Percentiles rank a stretch among this genome's conserved stretches.
Conservation (phyloP, 192 early-diverging fungal genomes). For the Radiomyces spectabilis region DNA sequence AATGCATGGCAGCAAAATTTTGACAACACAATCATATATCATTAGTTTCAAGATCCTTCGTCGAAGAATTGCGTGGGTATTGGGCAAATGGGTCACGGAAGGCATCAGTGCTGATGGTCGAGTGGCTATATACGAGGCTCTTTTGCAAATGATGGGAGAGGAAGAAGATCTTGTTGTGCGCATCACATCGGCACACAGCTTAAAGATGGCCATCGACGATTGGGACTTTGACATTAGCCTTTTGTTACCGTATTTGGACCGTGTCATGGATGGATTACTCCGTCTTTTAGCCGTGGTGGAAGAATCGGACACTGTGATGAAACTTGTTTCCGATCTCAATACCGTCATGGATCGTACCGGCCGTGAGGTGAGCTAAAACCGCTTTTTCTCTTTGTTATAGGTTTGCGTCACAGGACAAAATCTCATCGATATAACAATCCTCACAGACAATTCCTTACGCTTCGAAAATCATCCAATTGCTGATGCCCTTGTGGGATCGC, state of each 20-base stretch:
- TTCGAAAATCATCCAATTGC: constrained; percentile 57
- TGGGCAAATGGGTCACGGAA: constrained; percentile 81
- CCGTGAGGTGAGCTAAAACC: constrained; percentile 31
- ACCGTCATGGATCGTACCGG: constrained; percentile 75
- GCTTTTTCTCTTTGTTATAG: constrained; percentile 27
- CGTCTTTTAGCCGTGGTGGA: constrained; percentile 54
- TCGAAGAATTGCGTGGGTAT: constrained; percentile 72
- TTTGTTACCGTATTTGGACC: constrained; percentile 63
- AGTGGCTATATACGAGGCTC: constrained; percentile 58
- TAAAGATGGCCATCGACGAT: constrained; percentile 69
- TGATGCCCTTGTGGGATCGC: constrained; percentile 77
- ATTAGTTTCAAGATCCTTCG: constrained; percentile 42
- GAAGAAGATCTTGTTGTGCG: constrained; percentile 79
- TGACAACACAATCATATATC: neutral
- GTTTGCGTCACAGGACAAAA: too few relatives aligned
- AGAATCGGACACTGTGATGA: constrained; percentile 71
- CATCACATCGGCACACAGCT: constrained; percentile 61
- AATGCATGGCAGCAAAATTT: neutral
- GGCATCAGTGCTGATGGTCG: constrained; percentile 58
- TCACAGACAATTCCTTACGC: constrained; percentile 69
- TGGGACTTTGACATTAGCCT: constrained; percentile 75
- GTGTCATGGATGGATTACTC: constrained; percentile 48
- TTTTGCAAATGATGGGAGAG: constrained; percentile 59
- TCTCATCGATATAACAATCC: too few relatives aligned
- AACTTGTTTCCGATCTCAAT: constrained; percentile 64